These are phyloP conservation scores for Suillus cothurnatus DNA, from an alignment of 768 basidiomycete genomes.

Conservation along the genomic window DNA sequence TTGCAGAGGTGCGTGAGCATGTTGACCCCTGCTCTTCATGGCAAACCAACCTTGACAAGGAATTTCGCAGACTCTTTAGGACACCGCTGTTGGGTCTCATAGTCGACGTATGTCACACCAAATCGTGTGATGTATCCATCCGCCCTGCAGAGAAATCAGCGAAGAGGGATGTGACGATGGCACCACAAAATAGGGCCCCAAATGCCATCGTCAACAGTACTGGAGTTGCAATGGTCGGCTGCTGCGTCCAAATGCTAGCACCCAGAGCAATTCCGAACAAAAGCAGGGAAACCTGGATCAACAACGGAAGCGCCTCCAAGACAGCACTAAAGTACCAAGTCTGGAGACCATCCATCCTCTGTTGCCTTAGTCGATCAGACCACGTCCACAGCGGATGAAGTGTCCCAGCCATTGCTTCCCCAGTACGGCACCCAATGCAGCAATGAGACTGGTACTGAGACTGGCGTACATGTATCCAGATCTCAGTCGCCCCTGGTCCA, in stretches of 20 bases:
- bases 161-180: background rate
- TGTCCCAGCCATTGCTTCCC: constrained; percentile 32
- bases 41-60: constrained; percentile 48
- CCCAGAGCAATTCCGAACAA: constrained; percentile 15
- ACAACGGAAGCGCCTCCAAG: constrained; percentile 12
- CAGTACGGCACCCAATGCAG: constrained; percentile 26
- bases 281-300: constrained; percentile 15
- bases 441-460: constrained; percentile 24
- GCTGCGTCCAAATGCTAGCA: constrained; percentile 9
- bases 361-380: constrained; percentile 17
- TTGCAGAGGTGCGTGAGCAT: constrained; percentile 13
- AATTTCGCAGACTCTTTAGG: constrained; percentile 66
- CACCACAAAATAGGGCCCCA: background rate
- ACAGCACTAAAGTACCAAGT: constrained; percentile 16
- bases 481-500: constrained; percentile 11
- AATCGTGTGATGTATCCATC: constrained; percentile 71
- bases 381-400: constrained; percentile 20
- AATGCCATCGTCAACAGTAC: constrained; percentile 3
- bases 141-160: constrained; percentile 37
- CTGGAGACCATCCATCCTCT: constrained; percentile 15
- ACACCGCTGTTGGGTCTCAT: constrained; percentile 63
- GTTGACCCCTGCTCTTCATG: background rate
- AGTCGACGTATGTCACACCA: constrained; percentile 73
- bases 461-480: constrained; percentile 25
- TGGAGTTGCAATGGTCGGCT: constrained; percentile 4